Percentiles rank a stretch among this genome's conserved stretches.
Conservation (phyloP, 1,284 basidiomycete species). For the Boletus mariae region DNA sequence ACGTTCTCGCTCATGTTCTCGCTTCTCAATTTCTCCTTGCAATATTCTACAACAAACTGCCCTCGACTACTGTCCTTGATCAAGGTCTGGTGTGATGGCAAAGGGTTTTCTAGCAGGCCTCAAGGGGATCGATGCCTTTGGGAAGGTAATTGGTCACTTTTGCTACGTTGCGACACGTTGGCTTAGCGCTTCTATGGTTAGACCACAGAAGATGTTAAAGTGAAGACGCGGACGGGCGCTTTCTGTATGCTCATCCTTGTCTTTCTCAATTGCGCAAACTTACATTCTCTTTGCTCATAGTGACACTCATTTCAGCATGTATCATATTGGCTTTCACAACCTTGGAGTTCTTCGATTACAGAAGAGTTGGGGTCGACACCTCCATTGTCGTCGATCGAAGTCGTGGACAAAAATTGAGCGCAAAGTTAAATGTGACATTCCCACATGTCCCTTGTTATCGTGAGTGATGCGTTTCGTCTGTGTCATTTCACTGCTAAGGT, state of each 20-base stretch:
- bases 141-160: slow-evolving; percentile 64
- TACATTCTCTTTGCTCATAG: slow-evolving; percentile 39
- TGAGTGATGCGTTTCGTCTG: slow-evolving; percentile 42
- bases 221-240: slow-evolving; percentile 92
- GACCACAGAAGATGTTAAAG: slow-evolving; percentile 98
- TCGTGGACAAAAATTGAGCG: slow-evolving; percentile 90
- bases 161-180: slow-evolving; percentile 9
- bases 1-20: too few relatives aligned
- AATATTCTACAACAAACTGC: slow-evolving; percentile 27
- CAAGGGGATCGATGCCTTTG: slow-evolving; percentile 94
- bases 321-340: slow-evolving; percentile 90
- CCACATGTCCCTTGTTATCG: slow-evolving; percentile 96
- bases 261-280: background rate
- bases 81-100: slow-evolving; percentile 49
- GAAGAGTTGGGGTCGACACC: slow-evolving; percentile 82
- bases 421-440: slow-evolving; percentile 92
- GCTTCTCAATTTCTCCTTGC: slow-evolving; percentile 3
- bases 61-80: slow-evolving; percentile 30
- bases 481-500: background rate
- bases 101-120: slow-evolving; percentile 71
- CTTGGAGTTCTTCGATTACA: slow-evolving; percentile 96
- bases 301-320: slow-evolving; percentile 89
- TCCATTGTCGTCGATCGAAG: slow-evolving; percentile 91
- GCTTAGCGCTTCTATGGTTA: slow-evolving; percentile 34
- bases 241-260: slow-evolving; percentile 56